Conservation (phyloP, 306 rosid species). For the Pueraria montana region DNA sequence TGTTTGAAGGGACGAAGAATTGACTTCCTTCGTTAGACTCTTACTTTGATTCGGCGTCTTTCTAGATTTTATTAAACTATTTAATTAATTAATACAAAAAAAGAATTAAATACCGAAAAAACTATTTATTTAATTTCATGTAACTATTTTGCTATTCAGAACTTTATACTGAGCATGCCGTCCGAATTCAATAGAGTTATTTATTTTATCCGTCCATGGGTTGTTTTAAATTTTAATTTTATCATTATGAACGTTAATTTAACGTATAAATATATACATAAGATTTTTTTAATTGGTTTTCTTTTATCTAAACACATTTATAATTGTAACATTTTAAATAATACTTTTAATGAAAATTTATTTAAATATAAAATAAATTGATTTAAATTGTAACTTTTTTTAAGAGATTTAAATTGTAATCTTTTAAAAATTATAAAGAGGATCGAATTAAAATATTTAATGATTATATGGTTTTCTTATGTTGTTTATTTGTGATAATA, state of each 20-base stretch:
- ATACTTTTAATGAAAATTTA: neutral
- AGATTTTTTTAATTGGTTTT: neutral
- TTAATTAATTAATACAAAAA: no score
- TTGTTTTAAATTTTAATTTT: neutral
- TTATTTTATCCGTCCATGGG: neutral
- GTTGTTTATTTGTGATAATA: neutral
- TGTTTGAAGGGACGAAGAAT: slow-evolving; percentile 1
- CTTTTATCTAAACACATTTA: neutral
- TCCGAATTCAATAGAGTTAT: neutral
- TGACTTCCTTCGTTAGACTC: neutral
- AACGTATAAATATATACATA: neutral
- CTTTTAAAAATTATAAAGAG: neutral
- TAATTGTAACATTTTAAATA: neutral
- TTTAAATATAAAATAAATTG: neutral
- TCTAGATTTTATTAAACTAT: neutral
- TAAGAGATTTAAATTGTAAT: neutral
- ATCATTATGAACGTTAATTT: neutral
- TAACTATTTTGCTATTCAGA: neutral
- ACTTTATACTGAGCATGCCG: neutral
- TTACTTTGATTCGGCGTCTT: neutral
- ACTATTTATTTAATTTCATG: neutral
- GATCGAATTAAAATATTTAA: no score
- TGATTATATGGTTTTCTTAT: neutral
- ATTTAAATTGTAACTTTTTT: neutral
- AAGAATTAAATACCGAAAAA: no score